Evolutionary conservation across 257 asterid genomes (phyloP), one percentile per base, ranked within the genome.

Genomic region (Gardenia jasminoides): DNA sequence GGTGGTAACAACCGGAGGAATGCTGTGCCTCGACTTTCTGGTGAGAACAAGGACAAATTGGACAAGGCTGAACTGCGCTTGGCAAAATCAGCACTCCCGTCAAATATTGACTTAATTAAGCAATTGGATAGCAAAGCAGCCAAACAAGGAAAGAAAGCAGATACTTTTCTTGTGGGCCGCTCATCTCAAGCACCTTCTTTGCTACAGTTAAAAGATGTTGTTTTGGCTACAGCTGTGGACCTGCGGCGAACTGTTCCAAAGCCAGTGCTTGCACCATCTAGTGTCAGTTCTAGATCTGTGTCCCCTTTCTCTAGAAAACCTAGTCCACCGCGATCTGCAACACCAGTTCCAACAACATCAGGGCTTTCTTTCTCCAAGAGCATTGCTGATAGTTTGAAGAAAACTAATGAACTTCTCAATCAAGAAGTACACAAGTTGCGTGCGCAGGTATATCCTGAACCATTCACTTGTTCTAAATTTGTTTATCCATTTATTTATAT

Each of bases 321-420:
- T 46, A 95, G 98, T 71, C 99, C 98, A 66, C 98, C 96, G 10
- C 88, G 97, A 67, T 93, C 98, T 20, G 97, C 96, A 68, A 93
- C 99, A 15, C 99, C 97, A 0, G 92, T 91, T 74, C 99, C 97
- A 41, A 93, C 99, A 59, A 89, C 97, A 39, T 80, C 97, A 2
- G 98, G 98, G 17, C 97, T 95, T 76, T 95, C 98, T 64, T 92
- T 91, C 81, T 89, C 96, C 74, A 90, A 90, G 85, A 91, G 90
- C 84, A 88, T 85, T 83, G 83, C 92, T 36, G 99, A 95, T 78
- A 90, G 96, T 86, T 86, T 92, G 74, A 95, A 91, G 89, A 94
- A 91, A 88, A 89, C 97, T 36, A 93, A 93, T 72, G 99, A 95
- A 65, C 88, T 89, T 80, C 80, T 95, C 80, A 95, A 88, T 85